Percentiles rank a stretch among this genome's conserved stretches.
Conservation (phyloP, 768 basidiomycete genomes). For the Harrya chromipes region DNA sequence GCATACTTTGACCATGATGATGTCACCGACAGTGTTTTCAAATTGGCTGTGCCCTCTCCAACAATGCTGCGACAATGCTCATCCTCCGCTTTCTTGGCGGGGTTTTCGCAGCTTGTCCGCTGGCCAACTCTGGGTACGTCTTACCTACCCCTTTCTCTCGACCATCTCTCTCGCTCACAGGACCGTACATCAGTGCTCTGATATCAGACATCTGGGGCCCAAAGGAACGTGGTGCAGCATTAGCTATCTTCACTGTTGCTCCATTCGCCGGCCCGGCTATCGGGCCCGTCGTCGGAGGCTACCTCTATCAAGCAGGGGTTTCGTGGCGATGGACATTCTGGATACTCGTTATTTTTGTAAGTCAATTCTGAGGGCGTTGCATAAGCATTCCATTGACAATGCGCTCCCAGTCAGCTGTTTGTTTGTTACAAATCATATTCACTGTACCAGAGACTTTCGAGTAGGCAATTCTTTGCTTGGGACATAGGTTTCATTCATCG, state of each 20-base stretch:
- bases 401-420: constrained; percentile 42
- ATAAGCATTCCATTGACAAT: background rate
- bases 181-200: constrained; percentile 36
- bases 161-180: background rate
- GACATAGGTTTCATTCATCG: constrained; percentile 55
- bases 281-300: constrained; percentile 53
- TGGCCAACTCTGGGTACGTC: constrained; percentile 64
- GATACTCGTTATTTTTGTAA: constrained; percentile 53
- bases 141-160: background rate
- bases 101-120: constrained; percentile 62
- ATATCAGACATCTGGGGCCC: constrained; percentile 65
- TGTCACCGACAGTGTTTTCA: constrained; percentile 47
- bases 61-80: constrained; percentile 61
- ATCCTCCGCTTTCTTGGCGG: constrained; percentile 72
- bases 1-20: too few species aligned
- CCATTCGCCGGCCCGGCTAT: constrained; percentile 68
- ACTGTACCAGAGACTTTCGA: constrained; percentile 66
- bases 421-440: constrained; percentile 46
- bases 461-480: constrained; percentile 42
- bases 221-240: constrained; percentile 57
- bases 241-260: constrained; percentile 60
- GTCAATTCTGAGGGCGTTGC: constrained; percentile 14
- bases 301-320: constrained; percentile 33
- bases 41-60: constrained; percentile 57
- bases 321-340: constrained; percentile 69